These are phyloP conservation scores for Bryoglossum gracile DNA, from an alignment of 495 filamentous ascomycete species.

Conservation along the genomic window DNA sequence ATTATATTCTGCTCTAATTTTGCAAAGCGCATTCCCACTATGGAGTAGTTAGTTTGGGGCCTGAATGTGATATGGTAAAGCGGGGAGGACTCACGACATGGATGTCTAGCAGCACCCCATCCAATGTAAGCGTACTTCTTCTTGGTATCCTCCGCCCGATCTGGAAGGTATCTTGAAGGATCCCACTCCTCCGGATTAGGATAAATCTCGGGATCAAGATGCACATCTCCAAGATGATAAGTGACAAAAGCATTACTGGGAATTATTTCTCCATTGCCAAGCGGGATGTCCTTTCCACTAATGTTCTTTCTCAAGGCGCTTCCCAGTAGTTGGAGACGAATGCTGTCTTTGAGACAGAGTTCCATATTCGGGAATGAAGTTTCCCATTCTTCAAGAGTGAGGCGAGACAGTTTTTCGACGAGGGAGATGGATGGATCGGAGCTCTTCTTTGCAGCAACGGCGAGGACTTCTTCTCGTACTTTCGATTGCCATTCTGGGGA, in stretches of 20 bases:
- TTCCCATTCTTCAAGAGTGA: constrained; percentile 40
- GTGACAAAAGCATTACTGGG: constrained; percentile 33
- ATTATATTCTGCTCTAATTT: constrained; percentile 42
- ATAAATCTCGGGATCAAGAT: constrained; percentile 38
- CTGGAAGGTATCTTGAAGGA: constrained; percentile 35
- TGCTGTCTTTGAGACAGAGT: constrained; percentile 37
- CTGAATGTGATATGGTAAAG: too few species aligned
- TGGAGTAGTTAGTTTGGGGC: too few species aligned
- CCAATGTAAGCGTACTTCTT: constrained; percentile 31
- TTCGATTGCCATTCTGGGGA: constrained; percentile 34
- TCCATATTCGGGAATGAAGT: constrained; percentile 37
- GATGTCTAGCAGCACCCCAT: constrained; percentile 40
- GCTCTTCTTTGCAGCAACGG: constrained; percentile 30
- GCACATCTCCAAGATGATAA: constrained; percentile 30
- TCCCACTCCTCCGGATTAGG: constrained; percentile 36
- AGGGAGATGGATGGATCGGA: constrained; percentile 27
- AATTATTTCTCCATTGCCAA: constrained; percentile 35
- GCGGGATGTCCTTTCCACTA: constrained; percentile 29
- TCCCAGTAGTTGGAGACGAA: constrained; percentile 32
- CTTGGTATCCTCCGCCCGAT: constrained; percentile 39
- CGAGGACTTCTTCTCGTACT: constrained; percentile 34
- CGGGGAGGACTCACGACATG: constrained; percentile 31
- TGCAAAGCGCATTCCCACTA: constrained; percentile 32
- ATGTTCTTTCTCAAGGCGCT: constrained; percentile 32
- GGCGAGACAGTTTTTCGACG: constrained; percentile 29